Conservation (phyloP, 2,329 filamentous ascomycete species). For the Colletotrichum sp. region DNA sequence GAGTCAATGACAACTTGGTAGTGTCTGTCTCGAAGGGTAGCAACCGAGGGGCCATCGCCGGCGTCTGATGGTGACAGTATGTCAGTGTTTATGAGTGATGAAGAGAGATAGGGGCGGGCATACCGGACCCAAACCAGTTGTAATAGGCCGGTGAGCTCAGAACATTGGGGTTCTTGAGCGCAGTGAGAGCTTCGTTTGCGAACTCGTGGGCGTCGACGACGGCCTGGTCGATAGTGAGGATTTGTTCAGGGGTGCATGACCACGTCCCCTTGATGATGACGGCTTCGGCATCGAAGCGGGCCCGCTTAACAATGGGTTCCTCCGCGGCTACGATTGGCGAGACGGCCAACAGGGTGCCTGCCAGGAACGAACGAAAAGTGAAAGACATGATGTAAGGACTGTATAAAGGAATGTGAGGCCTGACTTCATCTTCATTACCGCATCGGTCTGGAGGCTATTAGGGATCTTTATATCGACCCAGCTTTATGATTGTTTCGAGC, state of each 20-base stretch:
- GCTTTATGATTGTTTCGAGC: rapidly evolving
- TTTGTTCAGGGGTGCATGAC: neutral
- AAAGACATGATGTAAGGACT: neutral
- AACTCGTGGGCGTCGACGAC: neutral
- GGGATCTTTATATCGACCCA: neutral
- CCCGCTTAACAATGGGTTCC: neutral
- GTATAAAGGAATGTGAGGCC: neutral
- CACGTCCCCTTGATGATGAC: neutral
- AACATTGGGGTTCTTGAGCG: neutral
- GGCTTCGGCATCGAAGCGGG: neutral
- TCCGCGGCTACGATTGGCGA: neutral
- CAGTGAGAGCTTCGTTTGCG: neutral
- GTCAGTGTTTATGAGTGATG: neutral
- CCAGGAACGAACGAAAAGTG: neutral
- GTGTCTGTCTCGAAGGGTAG: neutral
- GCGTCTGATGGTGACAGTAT: neutral
- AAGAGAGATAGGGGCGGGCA: neutral
- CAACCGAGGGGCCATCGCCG: neutral
- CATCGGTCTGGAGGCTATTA: neutral
- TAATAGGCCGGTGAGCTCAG: neutral
- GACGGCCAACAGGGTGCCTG: neutral
- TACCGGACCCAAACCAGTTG: neutral
- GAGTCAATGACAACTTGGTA: neutral
- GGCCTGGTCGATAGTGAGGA: neutral
- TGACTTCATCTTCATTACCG: neutral